A percentile compares a stretch with the other conserved stretches of the same genome.
Evolutionary conservation across 345 rosid species (phyloP).

Genomic region (Arabis alpina): DNA sequence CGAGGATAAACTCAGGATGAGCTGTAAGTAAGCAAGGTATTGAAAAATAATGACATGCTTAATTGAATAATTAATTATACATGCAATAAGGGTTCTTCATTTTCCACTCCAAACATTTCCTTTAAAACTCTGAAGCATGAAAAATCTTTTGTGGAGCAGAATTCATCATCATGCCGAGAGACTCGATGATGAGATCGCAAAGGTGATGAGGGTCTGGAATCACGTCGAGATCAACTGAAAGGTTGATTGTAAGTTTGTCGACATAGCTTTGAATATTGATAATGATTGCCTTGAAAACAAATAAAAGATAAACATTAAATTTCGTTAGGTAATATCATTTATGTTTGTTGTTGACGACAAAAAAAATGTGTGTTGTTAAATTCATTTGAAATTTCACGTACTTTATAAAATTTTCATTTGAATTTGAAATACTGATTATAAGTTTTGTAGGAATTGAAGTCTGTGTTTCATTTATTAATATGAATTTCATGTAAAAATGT

Average conservation of each 20-base stretch:
- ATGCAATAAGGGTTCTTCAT: background rate
- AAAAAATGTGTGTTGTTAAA: too few relatives aligned
- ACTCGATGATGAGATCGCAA: slow-evolving; percentile 55
- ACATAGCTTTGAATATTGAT: slow-evolving; percentile 63
- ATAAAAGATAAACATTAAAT: background rate
- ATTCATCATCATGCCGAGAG: slow-evolving; percentile 58
- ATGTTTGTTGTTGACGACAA: too few relatives aligned
- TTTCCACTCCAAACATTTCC: background rate
- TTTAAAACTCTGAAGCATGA: slow-evolving; percentile 2
- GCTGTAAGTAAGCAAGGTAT: background rate
- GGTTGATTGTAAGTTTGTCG: slow-evolving; percentile 47
- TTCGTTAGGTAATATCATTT: background rate
- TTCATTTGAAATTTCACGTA: too few relatives aligned
- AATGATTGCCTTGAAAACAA: slow-evolving; percentile 53
- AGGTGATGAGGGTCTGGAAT: too few relatives aligned
- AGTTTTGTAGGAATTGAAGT: too few relatives aligned
- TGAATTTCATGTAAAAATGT: too few relatives aligned
- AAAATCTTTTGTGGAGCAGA: slow-evolving; percentile 4
- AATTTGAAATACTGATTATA: too few relatives aligned
- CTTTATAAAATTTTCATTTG: too few relatives aligned
- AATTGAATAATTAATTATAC: background rate
- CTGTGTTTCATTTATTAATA: too few relatives aligned
- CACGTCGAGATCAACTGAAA: too few relatives aligned
- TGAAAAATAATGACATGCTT: background rate
- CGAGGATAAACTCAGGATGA: background rate